phyloP scores from a whole-genome alignment of 2,329 filamentous ascomycete genomes.

The Colletotrichum siamense region DNA sequence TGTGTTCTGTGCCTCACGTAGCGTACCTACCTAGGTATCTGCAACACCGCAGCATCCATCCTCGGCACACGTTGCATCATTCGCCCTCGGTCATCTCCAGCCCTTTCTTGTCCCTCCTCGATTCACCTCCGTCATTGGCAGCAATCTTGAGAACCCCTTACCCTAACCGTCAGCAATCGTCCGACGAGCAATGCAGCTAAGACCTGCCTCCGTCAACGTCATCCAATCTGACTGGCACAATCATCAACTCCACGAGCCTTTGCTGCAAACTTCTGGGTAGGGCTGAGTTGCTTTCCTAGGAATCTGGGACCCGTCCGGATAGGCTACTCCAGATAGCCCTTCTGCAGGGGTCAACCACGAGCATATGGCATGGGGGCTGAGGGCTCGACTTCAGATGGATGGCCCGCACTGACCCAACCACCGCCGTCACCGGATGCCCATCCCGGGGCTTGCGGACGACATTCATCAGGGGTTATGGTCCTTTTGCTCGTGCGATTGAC shows the following conservation, averaged over 20 bases:
- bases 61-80: neutral
- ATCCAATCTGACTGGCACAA: neutral
- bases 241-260: neutral
- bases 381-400: neutral
- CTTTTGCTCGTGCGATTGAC: neutral
- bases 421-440: neutral
- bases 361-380: neutral
- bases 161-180: constrained; percentile 3
- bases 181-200: neutral
- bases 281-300: neutral
- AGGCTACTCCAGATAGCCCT: neutral
- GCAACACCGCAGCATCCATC: neutral
- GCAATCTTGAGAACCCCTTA: neutral
- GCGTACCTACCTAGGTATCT: neutral
- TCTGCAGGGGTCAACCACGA: constrained; percentile 6
- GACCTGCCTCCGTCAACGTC: neutral
- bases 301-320: neutral
- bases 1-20: neutral
- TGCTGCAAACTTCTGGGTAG: neutral
- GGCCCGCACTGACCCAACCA: neutral
- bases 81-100: neutral
- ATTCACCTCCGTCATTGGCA: neutral
- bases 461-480: neutral
- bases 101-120: neutral
- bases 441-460: neutral